phyloP scores from a whole-genome alignment of 805 yeast genomes.

The Metschnikowia noctiluminum region DNA sequence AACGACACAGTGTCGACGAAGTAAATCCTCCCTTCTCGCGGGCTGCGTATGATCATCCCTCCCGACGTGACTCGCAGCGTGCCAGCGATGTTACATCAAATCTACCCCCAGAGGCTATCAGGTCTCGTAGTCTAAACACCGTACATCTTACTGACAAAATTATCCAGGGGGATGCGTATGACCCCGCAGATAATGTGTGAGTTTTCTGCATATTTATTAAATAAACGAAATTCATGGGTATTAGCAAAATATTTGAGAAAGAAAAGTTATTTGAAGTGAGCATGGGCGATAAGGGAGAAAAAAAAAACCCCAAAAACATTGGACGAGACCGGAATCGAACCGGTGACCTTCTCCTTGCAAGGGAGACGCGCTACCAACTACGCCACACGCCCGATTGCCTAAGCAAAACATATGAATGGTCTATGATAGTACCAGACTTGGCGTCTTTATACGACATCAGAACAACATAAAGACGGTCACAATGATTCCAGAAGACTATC shows the following conservation, averaged over 20 bases:
- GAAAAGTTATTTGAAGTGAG: too few relatives aligned
- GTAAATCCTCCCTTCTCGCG: slow-evolving; percentile 3
- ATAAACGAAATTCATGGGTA: too few relatives aligned
- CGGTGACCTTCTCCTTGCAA: slow-evolving; percentile 77
- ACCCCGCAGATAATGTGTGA: slow-evolving; percentile 5
- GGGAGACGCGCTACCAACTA: slow-evolving; percentile 82
- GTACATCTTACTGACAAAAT: neutral
- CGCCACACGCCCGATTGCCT: slow-evolving; percentile 80
- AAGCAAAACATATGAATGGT: too few relatives aligned
- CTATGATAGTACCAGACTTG: too few relatives aligned
- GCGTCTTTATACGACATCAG: too few relatives aligned
- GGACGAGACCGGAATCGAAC: slow-evolving; percentile 81
- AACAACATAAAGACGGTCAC: too few relatives aligned
- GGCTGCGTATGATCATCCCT: neutral
- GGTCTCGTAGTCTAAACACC: neutral
- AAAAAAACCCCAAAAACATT: too few relatives aligned
- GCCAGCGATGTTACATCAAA: slow-evolving; percentile 5
- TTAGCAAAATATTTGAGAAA: too few relatives aligned
- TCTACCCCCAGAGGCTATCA: slow-evolving; percentile 9
- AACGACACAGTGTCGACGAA: neutral
- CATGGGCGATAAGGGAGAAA: too few relatives aligned
- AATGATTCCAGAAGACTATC: too few relatives aligned
- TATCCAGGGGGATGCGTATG: neutral
- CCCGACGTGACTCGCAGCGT: neutral
- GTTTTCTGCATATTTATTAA: neutral